These are phyloP conservation scores for Xylaria sp. DNA, from an alignment of 2,329 filamentous ascomycete genomes.

Conservation along the genomic window DNA sequence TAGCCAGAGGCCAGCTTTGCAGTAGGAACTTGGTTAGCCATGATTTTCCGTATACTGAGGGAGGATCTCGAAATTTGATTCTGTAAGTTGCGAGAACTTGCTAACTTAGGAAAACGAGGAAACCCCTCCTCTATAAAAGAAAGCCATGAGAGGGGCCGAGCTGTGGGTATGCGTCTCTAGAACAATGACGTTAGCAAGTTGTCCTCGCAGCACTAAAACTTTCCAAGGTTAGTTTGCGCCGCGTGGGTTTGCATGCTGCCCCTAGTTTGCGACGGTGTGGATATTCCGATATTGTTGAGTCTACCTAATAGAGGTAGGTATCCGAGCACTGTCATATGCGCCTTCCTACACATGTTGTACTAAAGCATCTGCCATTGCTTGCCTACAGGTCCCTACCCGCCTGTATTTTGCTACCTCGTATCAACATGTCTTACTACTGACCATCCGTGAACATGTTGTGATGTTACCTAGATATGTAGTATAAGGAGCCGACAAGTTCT, in stretches of 20 bases:
- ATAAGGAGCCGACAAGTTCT: too few relatives aligned
- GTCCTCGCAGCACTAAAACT: background rate
- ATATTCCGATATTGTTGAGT: background rate
- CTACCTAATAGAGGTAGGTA: background rate
- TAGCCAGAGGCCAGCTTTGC: constrained; percentile 53
- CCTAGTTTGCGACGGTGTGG: background rate
- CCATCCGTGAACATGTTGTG: too few relatives aligned
- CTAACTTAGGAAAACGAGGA: background rate
- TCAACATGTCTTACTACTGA: too few relatives aligned
- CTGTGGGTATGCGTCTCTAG: background rate
- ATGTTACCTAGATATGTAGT: too few relatives aligned
- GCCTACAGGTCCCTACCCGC: too few relatives aligned
- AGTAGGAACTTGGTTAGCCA: constrained; percentile 45
- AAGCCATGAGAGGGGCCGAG: background rate
- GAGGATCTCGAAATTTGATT: background rate
- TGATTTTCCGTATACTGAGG: constrained; percentile 19
- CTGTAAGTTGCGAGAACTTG: background rate
- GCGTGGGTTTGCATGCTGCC: background rate
- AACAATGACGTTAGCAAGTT: background rate
- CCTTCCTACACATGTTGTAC: background rate
- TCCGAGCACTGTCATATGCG: background rate
- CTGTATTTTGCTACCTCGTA: too few relatives aligned
- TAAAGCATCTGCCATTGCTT: background rate
- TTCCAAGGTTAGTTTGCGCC: background rate
- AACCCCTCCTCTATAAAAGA: background rate